phyloP scores from a whole-genome alignment of 208 protist genomes.

The Blastocrithidia nonstop region DNA sequence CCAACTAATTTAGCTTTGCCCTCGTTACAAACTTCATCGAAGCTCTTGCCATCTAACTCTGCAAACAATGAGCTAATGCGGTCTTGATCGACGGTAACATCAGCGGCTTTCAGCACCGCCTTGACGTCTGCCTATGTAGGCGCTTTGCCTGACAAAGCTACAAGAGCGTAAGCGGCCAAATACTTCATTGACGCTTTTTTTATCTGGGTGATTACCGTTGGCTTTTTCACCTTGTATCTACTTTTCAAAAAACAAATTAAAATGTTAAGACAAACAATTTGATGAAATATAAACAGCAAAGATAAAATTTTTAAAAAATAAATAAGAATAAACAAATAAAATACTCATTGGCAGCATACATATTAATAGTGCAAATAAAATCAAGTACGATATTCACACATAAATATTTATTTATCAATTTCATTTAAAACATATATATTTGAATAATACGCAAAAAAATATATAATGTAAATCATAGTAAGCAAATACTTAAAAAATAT shows the following conservation, averaged over 20 bases:
- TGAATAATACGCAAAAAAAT: too few relatives aligned
- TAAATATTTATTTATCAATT: background rate
- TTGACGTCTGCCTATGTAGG: constrained; percentile 72
- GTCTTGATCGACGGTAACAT: constrained; percentile 49
- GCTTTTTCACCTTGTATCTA: background rate
- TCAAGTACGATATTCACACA: constrained; percentile 1
- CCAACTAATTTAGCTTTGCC: constrained; percentile 82
- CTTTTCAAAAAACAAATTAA: background rate
- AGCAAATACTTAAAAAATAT: too few relatives aligned
- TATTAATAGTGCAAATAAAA: constrained; percentile 3
- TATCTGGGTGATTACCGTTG: background rate
- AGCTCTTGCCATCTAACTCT: constrained; percentile 83
- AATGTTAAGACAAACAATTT: background rate
- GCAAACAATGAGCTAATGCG: constrained; percentile 56
- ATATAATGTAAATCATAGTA: too few relatives aligned
- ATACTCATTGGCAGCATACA: constrained; percentile 1
- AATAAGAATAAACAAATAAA: constrained; percentile 2
- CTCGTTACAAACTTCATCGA: constrained; percentile 71
- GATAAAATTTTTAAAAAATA: constrained; percentile 1
- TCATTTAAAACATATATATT: background rate
- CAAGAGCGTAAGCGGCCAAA: constrained; percentile 86
- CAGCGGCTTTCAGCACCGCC: constrained; percentile 82
- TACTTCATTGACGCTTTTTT: constrained; percentile 82
- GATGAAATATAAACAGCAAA: background rate
- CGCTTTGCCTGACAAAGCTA: constrained; percentile 60